Evolutionary conservation across 2,329 filamentous ascomycete species (phyloP), one percentile per base, ranked within the genome.

Genomic region (Colletotrichum cordylinicola): DNA sequence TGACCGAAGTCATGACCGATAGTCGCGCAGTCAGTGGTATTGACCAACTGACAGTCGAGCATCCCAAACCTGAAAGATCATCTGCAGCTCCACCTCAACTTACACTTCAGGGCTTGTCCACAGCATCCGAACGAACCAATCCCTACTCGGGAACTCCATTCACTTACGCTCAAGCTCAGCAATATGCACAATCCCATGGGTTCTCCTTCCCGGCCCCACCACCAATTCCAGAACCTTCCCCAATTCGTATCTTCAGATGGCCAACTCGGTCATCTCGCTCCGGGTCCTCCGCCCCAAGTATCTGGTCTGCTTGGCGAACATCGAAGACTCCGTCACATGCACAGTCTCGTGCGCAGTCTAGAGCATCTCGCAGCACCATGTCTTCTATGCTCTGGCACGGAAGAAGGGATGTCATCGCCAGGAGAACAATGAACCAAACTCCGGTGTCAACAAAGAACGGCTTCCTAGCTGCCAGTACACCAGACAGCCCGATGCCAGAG

Each of bases 161-260:
- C 43, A 73, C 73, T 29, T 75, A 75, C 18, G 73, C 73, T 7
- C 73, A 75, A 62, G 73, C 73, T 10, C 73, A 75, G 16, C 73
- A 73, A 55, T 75, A 75, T n/a, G 70, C 70, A 16, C 73, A 75
- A 35, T 75, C 73, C 16, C 43, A 75, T 65, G 73, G 73, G 3
- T 72, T 75, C 8, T 60, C 55, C 1, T 68, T 56, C 10, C 64
- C 70, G 6, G 62, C 10, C 0, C 43, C 48, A 4, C 73, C 73
- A 2, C 64, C 64, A 8, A 73, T 75, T 29, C 70, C 73, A 4
- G 37, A 73, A 15, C 70, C 70, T 6, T 75, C 73, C 6, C 73
- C 73, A 15, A 77, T 77, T 29, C 67, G 72, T 4, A 77, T 77
- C 24, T 77, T 77, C 31, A 62, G 75, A 15, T 77, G 75, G 75